These are phyloP conservation scores for Penicillium sp. DNA, from an alignment of 2,329 filamentous ascomycete species.

Conservation along the genomic window DNA sequence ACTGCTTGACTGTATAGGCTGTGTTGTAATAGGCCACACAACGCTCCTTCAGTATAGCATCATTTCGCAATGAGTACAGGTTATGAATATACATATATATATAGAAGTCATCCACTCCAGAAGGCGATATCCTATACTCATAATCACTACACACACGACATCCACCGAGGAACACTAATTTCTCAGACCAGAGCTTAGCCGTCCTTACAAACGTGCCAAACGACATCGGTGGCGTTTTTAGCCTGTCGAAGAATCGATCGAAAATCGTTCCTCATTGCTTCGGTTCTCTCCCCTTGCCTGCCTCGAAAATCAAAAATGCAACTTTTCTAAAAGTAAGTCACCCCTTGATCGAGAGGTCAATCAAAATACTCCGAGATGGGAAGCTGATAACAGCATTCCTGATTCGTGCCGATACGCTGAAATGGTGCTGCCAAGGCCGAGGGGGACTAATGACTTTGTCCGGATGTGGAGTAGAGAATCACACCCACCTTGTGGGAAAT, in stretches of 20 bases:
- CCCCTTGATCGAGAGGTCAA: slow-evolving; percentile 5
- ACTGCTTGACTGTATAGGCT: not conserved
- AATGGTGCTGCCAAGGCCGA: slow-evolving; percentile 10
- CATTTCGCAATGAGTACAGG: not conserved
- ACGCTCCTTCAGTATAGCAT: not conserved
- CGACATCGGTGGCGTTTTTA: slow-evolving; percentile 34
- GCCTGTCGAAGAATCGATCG: slow-evolving; percentile 14
- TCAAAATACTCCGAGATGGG: slow-evolving; percentile 19
- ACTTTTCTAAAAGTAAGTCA: not conserved
- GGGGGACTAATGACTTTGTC: slow-evolving; percentile 11
- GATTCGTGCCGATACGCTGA: slow-evolving; percentile 20
- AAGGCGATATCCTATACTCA: not conserved
- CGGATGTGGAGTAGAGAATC: slow-evolving; percentile 22
- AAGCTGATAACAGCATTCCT: slow-evolving; percentile 28
- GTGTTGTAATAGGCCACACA: not conserved
- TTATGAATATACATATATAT: not conserved
- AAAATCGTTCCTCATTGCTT: slow-evolving; percentile 18
- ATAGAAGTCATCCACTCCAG: not conserved
- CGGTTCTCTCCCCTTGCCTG: slow-evolving; percentile 1
- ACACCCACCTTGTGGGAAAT: not conserved
- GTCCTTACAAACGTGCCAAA: slow-evolving; percentile 20
- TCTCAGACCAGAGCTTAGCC: slow-evolving; percentile 1
- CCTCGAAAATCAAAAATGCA: not conserved
- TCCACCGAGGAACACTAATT: not conserved
- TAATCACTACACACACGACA: not conserved